Conservation (phyloP, 2,329 filamentous ascomycete genomes). For the Hypoxylon sp. region DNA sequence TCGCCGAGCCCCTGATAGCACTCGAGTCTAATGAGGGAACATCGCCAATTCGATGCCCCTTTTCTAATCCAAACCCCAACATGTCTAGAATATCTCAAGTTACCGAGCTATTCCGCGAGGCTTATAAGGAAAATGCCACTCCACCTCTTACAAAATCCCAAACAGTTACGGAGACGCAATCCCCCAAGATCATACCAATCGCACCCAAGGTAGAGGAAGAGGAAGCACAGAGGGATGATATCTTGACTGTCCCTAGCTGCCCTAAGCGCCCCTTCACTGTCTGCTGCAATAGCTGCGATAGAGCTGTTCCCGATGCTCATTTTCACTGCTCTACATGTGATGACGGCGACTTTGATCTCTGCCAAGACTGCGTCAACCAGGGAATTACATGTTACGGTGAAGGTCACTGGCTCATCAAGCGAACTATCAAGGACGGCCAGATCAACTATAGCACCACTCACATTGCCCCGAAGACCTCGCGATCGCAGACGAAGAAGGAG, state of each 20-base stretch:
- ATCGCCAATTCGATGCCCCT: constrained; percentile 30
- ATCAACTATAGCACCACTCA: constrained; percentile 90
- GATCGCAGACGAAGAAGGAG: constrained; percentile 46
- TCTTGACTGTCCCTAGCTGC: constrained; percentile 25
- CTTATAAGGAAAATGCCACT: constrained; percentile 14
- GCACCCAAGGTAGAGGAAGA: constrained; percentile 22
- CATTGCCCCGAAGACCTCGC: constrained; percentile 74
- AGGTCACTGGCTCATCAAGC: constrained; percentile 95
- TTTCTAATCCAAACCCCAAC: constrained; percentile 27
- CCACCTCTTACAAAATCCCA: not conserved
- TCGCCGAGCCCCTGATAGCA: constrained; percentile 36
- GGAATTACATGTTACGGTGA: constrained; percentile 84
- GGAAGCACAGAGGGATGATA: constrained; percentile 15
- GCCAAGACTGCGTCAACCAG: constrained; percentile 80
- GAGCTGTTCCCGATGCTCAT: constrained; percentile 83
- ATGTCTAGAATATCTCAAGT: constrained; percentile 31
- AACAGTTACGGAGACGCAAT: not conserved
- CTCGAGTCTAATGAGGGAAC: constrained; percentile 31
- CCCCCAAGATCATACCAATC: not conserved
- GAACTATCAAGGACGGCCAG: constrained; percentile 81
- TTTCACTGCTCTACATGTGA: constrained; percentile 97
- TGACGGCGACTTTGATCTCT: constrained; percentile 94
- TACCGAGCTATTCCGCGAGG: constrained; percentile 32
- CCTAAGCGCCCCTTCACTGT: constrained; percentile 76
- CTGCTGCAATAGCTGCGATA: constrained; percentile 93